These are phyloP conservation scores for Dothistroma pini DNA, from an alignment of 2,329 filamentous ascomycete species.

Conservation along the genomic window DNA sequence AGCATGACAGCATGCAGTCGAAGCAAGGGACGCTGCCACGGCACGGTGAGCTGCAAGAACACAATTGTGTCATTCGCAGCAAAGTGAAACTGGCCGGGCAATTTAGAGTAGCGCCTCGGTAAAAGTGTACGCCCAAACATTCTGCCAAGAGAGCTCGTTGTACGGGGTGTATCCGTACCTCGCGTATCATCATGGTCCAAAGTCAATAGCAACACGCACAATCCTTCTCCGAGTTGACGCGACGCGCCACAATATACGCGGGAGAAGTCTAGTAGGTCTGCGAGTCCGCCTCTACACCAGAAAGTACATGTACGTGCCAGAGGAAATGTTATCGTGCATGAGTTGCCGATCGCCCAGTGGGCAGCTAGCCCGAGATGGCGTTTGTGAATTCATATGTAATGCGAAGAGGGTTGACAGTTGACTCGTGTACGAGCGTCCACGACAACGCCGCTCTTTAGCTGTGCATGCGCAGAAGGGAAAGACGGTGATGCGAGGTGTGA, in stretches of 20 bases:
- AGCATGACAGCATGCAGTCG: background rate
- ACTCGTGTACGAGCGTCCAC: background rate
- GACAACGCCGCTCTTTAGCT: background rate
- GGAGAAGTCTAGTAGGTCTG: background rate
- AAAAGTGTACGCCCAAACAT: background rate
- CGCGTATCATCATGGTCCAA: background rate
- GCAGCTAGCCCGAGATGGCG: background rate
- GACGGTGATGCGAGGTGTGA: background rate
- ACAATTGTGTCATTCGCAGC: background rate
- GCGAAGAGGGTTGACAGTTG: background rate
- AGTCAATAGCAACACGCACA: background rate
- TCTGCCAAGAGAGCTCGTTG: background rate
- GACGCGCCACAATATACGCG: background rate
- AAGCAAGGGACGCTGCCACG: background rate
- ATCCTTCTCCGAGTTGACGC: background rate
- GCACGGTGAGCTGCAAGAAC: background rate
- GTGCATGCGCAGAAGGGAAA: background rate
- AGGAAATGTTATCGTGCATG: background rate
- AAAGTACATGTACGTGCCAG: background rate
- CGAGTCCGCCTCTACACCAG: background rate
- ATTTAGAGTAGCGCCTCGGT: background rate
- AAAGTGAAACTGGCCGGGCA: background rate
- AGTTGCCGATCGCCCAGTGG: background rate
- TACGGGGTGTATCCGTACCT: background rate
- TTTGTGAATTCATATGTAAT: background rate